Conservation (phyloP, 257 asterid species). For the Cordia subcordata region DNA sequence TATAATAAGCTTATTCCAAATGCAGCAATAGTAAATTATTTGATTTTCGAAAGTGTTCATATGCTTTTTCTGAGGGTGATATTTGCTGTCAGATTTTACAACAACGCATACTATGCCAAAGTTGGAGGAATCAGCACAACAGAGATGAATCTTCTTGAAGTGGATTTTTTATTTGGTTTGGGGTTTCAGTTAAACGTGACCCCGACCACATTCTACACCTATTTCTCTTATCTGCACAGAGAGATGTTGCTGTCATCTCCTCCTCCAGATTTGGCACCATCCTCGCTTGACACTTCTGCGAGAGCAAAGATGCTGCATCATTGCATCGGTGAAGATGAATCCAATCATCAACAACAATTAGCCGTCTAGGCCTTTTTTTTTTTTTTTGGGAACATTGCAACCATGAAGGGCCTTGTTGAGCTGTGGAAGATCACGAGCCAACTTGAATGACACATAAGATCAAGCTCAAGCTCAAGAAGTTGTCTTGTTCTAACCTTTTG, state of each 20-base stretch:
- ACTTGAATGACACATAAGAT: too few relatives aligned
- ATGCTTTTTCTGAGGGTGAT: not conserved
- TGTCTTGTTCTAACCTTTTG: too few relatives aligned
- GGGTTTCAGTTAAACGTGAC: conserved; percentile 56
- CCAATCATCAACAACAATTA: conserved; percentile 43
- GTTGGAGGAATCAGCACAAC: conserved; percentile 59
- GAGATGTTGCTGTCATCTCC: conserved; percentile 35
- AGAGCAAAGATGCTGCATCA: conserved; percentile 14
- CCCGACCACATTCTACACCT: conserved; percentile 42
- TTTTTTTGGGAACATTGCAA: too few relatives aligned
- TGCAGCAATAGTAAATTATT: too few relatives aligned
- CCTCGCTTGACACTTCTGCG: conserved; percentile 5
- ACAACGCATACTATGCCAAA: conserved; percentile 64
- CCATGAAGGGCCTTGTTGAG: too few relatives aligned
- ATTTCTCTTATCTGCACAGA: conserved; percentile 33
- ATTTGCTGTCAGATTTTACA: conserved; percentile 41
- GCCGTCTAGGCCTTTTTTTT: conserved; percentile 21
- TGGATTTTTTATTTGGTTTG: conserved; percentile 65
- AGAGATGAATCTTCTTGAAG: conserved; percentile 67
- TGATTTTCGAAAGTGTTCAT: too few relatives aligned
- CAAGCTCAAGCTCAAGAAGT: too few relatives aligned
- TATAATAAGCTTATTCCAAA: too few relatives aligned
- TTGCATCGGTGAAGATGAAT: conserved; percentile 37
- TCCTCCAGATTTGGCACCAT: conserved; percentile 24
- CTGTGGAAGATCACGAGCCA: too few relatives aligned